Conservation (phyloP, 306 rosid species). For the Chamaecrista fasciculata region DNA sequence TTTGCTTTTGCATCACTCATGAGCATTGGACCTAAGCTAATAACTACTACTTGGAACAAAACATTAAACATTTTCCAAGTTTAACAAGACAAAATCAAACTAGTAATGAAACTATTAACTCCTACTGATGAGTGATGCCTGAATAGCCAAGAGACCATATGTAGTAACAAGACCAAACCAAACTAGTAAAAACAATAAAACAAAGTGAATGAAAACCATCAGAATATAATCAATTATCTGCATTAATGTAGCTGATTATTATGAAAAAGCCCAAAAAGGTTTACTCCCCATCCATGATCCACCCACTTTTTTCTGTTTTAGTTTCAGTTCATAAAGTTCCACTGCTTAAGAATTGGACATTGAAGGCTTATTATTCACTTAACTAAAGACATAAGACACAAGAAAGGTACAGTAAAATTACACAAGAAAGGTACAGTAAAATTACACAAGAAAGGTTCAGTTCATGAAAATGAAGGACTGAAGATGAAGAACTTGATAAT, state of each 20-base stretch:
- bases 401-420: background rate
- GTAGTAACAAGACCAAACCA: background rate
- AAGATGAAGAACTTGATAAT: too few relatives aligned
- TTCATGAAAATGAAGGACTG: too few relatives aligned
- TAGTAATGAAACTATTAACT: too few relatives aligned
- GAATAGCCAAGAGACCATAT: background rate
- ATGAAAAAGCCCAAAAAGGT: background rate
- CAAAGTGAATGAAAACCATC: background rate
- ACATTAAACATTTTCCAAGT: background rate
- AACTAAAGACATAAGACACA: background rate
- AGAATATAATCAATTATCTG: background rate
- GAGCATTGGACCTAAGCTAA: background rate
- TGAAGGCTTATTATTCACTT: background rate
- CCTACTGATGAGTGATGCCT: too few relatives aligned
- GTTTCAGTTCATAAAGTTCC: background rate
- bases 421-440: too few relatives aligned
- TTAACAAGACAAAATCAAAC: too few relatives aligned
- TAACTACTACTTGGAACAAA: background rate
- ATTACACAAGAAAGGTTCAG: too few relatives aligned
- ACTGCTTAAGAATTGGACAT: background rate
- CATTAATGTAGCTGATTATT: background rate
- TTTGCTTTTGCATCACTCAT: background rate
- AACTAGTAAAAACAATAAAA: background rate
- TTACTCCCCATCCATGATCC: background rate
- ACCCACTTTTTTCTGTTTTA: background rate